Evolutionary conservation across 2,329 filamentous ascomycete species (phyloP).

Genomic region (Fulvia fulva): DNA sequence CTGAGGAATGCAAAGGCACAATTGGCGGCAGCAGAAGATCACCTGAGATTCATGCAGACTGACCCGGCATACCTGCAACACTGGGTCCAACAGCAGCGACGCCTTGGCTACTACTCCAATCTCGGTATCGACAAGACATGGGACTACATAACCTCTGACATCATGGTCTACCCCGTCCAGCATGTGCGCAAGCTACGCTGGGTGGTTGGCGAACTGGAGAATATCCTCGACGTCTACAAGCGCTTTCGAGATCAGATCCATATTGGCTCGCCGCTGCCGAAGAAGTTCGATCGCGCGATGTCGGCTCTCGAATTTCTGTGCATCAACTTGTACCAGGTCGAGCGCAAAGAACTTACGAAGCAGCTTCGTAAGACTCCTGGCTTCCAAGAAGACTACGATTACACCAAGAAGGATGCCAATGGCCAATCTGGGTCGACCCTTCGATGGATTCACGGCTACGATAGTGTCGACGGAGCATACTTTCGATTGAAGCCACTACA

Average conservation of each 20-base stretch:
- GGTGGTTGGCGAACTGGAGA: neutral
- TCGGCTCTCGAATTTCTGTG: neutral
- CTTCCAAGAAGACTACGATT: neutral
- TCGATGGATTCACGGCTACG: neutral
- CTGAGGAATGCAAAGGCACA: too few relatives aligned
- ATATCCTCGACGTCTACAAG: neutral
- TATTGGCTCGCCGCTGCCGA: neutral
- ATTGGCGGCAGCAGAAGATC: too few relatives aligned
- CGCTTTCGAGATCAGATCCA: neutral
- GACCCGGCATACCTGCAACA: slow-evolving; percentile 1
- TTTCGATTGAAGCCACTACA: neutral
- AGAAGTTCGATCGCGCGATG: neutral
- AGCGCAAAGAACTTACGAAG: neutral
- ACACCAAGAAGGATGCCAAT: neutral
- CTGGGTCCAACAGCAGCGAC: neutral
- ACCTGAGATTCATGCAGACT: slow-evolving; percentile 1
- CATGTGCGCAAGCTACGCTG: neutral
- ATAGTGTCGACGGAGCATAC: neutral
- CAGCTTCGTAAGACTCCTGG: neutral
- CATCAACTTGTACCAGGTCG: neutral
- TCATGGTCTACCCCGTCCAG: neutral
- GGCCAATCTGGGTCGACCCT: neutral
- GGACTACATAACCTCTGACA: neutral
- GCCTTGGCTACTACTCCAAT: neutral
- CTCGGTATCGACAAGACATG: neutral